phyloP scores from a whole-genome alignment of 1,139 yeast genomes.

The Geotrichum candidum region DNA sequence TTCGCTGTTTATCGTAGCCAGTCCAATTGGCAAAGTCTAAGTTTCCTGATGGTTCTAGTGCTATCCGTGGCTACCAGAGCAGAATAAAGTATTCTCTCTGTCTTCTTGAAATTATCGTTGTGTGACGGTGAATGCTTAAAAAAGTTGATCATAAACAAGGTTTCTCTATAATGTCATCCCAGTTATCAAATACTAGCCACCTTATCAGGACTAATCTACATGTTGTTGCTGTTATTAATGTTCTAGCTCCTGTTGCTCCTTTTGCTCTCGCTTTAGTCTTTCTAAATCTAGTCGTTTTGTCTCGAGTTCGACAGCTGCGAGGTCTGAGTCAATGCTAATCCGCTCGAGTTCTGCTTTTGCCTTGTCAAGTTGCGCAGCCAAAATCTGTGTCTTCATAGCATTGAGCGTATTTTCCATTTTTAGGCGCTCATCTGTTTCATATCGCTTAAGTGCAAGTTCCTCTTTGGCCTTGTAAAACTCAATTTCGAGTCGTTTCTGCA shows the following conservation, averaged over 20 bases:
- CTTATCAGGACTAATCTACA: background rate
- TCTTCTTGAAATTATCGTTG: too few relatives aligned
- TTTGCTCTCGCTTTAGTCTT: background rate
- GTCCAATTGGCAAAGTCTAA: too few relatives aligned
- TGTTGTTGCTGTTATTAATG: too few relatives aligned
- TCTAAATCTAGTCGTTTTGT: slow-evolving; percentile 1
- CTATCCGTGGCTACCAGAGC: too few relatives aligned
- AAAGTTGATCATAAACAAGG: too few relatives aligned
- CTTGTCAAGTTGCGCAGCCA: slow-evolving; percentile 10
- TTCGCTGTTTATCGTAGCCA: background rate
- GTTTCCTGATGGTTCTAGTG: background rate
- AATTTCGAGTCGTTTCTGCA: slow-evolving; percentile 3
- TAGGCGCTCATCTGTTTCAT: slow-evolving; percentile 4
- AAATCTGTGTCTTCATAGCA: background rate
- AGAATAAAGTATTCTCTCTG: too few relatives aligned
- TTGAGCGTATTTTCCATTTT: slow-evolving; percentile 3
- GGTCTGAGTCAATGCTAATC: slow-evolving; percentile 1
- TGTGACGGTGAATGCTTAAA: too few relatives aligned
- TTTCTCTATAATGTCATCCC: too few relatives aligned
- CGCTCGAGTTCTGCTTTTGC: slow-evolving; percentile 9
- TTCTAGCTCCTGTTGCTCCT: background rate
- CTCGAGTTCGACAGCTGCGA: slow-evolving; percentile 6
- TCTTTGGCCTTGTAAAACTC: slow-evolving; percentile 7
- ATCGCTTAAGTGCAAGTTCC: slow-evolving; percentile 1
- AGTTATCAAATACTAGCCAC: background rate